phyloP scores from a whole-genome alignment of 164 flowering plant genomes.

The Umbilicus rupestris region DNA sequence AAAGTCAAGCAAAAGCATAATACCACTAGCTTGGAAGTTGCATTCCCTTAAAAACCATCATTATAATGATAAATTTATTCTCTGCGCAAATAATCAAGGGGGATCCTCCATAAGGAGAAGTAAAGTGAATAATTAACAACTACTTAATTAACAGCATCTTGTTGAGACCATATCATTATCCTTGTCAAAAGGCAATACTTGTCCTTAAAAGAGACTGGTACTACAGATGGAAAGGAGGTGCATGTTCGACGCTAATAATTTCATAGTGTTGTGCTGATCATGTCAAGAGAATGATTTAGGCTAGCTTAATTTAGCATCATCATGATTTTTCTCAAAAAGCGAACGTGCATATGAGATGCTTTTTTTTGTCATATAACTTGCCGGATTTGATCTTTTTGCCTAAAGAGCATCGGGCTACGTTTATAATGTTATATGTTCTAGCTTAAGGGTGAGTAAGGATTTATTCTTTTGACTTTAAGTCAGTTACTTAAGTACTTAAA shows the following conservation, averaged over 20 bases:
- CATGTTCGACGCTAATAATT: background rate
- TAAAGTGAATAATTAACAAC: background rate
- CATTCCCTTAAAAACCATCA: background rate
- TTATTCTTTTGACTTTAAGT: no score
- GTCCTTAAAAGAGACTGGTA: background rate
- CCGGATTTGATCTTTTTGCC: no score
- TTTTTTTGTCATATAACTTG: no score
- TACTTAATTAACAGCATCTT: background rate
- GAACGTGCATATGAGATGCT: background rate
- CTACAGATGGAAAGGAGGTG: background rate
- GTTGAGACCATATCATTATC: background rate
- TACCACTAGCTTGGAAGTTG: background rate
- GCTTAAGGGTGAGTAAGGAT: no score
- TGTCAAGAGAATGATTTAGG: background rate
- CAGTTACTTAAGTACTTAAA: no score
- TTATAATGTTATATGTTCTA: no score
- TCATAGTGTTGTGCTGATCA: background rate
- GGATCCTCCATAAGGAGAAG: no score
- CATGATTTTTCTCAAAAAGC: background rate
- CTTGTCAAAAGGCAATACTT: background rate
- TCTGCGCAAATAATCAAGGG: background rate
- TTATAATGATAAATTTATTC: background rate
- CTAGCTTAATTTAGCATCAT: conserved; percentile 1
- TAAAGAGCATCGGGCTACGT: no score
- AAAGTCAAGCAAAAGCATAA: background rate